Evolutionary conservation across 345 rosid species (phyloP).

Genomic region (Anastatica hierochuntica): DNA sequence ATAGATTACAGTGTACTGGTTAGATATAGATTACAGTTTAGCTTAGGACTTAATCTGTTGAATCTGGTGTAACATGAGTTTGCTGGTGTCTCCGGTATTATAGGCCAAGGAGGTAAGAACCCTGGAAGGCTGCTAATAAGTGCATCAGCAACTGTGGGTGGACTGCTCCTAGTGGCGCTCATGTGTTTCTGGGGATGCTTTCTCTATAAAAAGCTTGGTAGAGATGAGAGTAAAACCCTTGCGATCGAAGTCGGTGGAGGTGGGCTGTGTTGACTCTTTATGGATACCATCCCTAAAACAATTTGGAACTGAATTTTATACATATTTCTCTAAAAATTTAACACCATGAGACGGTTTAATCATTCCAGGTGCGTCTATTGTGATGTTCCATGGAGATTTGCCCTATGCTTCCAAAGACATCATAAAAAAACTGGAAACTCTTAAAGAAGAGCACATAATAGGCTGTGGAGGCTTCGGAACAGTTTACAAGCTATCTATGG

Average conservation of each 20-base stretch:
- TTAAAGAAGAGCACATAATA: slow-evolving; percentile 79
- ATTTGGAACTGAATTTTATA: neutral
- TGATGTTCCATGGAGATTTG: slow-evolving; percentile 97
- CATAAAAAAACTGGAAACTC: slow-evolving; percentile 76
- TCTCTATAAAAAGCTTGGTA: slow-evolving; percentile 92
- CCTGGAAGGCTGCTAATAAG: slow-evolving; percentile 76
- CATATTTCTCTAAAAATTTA: neutral
- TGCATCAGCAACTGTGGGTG: slow-evolving; percentile 93
- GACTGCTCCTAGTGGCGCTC: slow-evolving; percentile 92
- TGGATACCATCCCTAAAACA: slow-evolving; percentile 5
- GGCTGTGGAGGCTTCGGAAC: slow-evolving; percentile 97
- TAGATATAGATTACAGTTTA: neutral
- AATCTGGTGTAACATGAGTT: slow-evolving; percentile 1
- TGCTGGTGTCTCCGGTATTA: slow-evolving; percentile 17
- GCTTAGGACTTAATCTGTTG: slow-evolving; percentile 5
- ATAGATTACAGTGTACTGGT: neutral
- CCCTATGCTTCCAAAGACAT: slow-evolving; percentile 94
- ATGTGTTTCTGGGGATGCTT: slow-evolving; percentile 99
- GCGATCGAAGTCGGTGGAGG: slow-evolving; percentile 92
- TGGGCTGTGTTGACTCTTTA: slow-evolving; percentile 27
- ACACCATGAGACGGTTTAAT: slow-evolving; percentile 9
- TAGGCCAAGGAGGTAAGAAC: slow-evolving; percentile 58
- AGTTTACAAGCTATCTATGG: slow-evolving; percentile 92
- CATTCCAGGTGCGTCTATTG: slow-evolving; percentile 80
- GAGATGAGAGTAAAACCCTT: slow-evolving; percentile 57